Evolutionary conservation across 768 basidiomycete genomes (phyloP).

Genomic region (Roridomyces roridus): DNA sequence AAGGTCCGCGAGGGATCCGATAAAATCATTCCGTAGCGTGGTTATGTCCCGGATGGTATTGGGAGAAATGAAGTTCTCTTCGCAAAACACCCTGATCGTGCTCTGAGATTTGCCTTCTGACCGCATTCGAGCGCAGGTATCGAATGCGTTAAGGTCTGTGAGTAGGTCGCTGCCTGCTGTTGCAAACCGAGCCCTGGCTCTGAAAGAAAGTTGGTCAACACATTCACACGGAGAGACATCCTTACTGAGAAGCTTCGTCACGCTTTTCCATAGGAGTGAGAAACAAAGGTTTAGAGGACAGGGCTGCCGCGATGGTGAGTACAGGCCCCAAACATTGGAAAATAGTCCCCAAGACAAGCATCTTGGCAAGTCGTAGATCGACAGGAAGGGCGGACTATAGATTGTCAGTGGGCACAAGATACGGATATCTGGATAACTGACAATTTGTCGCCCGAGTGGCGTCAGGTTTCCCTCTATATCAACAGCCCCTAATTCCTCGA

Average conservation of each 20-base stretch:
- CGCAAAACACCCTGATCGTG: conserved; percentile 66
- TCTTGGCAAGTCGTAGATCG: conserved; percentile 90
- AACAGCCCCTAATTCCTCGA: conserved; percentile 83
- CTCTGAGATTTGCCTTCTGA: conserved; percentile 54
- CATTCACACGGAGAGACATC: not conserved
- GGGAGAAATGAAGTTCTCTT: conserved; percentile 86
- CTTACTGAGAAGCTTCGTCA: conserved; percentile 78
- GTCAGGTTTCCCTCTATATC: conserved; percentile 70
- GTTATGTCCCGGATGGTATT: conserved; percentile 79
- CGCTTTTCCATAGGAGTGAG: conserved; percentile 81
- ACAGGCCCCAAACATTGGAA: conserved; percentile 86
- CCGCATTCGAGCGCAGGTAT: conserved; percentile 60
- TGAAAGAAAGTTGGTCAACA: conserved; percentile 33
- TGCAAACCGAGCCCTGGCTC: conserved; percentile 75
- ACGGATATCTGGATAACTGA: conserved; percentile 32
- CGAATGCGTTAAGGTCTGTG: conserved; percentile 80
- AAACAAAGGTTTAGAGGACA: conserved; percentile 92
- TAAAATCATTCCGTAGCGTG: conserved; percentile 78
- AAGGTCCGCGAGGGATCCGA: conserved; percentile 68
- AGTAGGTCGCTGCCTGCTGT: conserved; percentile 82
- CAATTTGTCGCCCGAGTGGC: conserved; percentile 83
- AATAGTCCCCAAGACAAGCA: conserved; percentile 85
- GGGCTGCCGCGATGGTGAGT: conserved; percentile 78
- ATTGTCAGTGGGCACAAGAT: conserved; percentile 4
- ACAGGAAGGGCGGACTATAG: conserved; percentile 81